Evolutionary conservation across 306 rosid species (phyloP).

Genomic region (Vicia villosa): DNA sequence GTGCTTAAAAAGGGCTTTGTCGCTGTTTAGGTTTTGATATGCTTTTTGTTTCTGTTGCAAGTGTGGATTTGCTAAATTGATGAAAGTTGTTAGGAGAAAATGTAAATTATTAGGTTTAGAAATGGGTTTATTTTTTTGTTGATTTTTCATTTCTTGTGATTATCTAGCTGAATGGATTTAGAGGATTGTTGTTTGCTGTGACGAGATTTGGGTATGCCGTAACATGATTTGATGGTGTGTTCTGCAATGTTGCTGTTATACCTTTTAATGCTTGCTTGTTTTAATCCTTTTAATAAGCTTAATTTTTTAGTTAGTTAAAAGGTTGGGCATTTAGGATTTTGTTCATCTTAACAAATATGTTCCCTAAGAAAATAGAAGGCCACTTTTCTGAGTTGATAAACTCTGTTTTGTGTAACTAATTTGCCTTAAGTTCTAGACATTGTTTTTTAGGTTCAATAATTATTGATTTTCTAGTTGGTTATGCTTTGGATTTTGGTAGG

Average conservation of each 20-base stretch:
- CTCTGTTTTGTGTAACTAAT: not conserved
- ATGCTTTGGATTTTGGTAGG: not conserved
- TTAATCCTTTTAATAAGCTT: slow-evolving; percentile 10
- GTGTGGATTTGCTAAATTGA: slow-evolving; percentile 19
- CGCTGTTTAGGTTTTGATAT: slow-evolving; percentile 14
- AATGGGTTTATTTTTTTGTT: not conserved
- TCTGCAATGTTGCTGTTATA: not conserved
- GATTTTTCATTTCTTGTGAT: slow-evolving; percentile 5
- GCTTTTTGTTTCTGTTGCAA: slow-evolving; percentile 11
- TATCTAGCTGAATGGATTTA: slow-evolving; percentile 8
- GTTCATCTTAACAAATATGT: slow-evolving; percentile 10
- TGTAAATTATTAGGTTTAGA: slow-evolving; percentile 17
- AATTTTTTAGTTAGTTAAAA: not conserved
- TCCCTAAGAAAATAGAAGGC: slow-evolving; percentile 6
- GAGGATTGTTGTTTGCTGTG: slow-evolving; percentile 2
- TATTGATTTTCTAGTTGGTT: not conserved
- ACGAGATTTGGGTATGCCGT: not conserved
- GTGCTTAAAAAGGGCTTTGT: not conserved
- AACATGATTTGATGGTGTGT: not conserved
- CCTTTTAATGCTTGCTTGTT: slow-evolving; percentile 13
- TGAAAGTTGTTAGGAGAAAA: slow-evolving; percentile 8
- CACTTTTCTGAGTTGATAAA: not conserved
- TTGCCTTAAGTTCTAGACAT: not conserved
- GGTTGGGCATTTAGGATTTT: not conserved
- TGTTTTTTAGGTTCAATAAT: slow-evolving; percentile 18